Base-by-base conservation (phyloP, 1,284 basidiomycete species). In the Papiliotrema nemorosa region DNA sequence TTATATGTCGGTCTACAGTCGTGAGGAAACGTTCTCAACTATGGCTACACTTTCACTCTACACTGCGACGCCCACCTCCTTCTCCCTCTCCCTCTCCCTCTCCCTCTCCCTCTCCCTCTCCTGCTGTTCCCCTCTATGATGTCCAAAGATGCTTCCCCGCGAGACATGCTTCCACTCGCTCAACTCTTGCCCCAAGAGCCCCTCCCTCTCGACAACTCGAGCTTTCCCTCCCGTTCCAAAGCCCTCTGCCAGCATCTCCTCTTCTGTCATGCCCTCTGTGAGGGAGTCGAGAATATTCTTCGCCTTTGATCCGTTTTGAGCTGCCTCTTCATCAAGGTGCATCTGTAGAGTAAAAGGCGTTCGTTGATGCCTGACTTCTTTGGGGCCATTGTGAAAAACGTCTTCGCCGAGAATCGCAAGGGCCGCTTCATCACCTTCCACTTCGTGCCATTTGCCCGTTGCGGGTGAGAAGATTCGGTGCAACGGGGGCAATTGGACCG, bases 371-470 rank as follows among this genome's bases (percentile, higher is more conserved):
- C 66, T 44, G 5, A 43, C 26, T 38, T 62, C 57, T 43, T 64
- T 58, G 3, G 55, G 56, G 2, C 66, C 66, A 31, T 63, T 58
- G 12, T 44, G 24, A 50, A 68, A 66, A 1, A 54, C 59, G 12
- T 66, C 59, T 44, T 62, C 59, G 5, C 70, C 70, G 14, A 72
- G 55, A 26, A 72, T 60, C 6, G 50, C 54, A 12, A 64, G 60
- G 12, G 70, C 70, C 3, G 67, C 63, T 20, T 56, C 63, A 38
- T 70, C 69, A 7, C 67, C 67, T 21, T 58, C 49, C 24, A 70
- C 63, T 46, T 70, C 70, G 51, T 69, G 70, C 66, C 63, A 69
- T 39, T 64, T 53, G n/a, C 63, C 60, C 22, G 58, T 57, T 5
- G 42, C 27, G 22, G 58, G 53, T 4, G 60, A 61, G 53, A 69